These are phyloP conservation scores for Sutorius eximius DNA, from an alignment of 1,284 basidiomycete genomes.

Conservation along the genomic window DNA sequence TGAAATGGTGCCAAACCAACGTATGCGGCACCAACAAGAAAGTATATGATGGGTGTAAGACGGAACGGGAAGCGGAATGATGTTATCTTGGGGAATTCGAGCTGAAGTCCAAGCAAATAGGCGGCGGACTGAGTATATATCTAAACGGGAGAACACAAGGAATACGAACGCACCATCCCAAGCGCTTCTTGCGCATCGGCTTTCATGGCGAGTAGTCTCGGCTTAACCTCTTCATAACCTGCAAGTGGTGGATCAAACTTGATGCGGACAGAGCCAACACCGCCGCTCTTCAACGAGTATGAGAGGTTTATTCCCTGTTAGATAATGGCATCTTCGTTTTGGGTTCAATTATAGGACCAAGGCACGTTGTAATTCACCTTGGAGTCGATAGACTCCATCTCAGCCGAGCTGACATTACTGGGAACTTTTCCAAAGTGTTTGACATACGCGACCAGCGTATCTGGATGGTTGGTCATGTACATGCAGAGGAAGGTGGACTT, in stretches of 20 bases:
- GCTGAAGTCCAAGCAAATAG: constrained; percentile 37
- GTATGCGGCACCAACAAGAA: constrained; percentile 34
- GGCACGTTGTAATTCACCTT: constrained; percentile 42
- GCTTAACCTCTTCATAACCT: constrained; percentile 78
- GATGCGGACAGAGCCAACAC: constrained; percentile 45
- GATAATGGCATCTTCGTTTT: neutral
- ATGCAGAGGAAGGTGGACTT: constrained; percentile 74
- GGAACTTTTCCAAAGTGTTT: constrained; percentile 71
- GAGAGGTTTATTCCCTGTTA: constrained; percentile 65
- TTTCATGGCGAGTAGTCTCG: constrained; percentile 73
- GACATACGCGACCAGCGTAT: constrained; percentile 77
- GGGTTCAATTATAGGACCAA: neutral
- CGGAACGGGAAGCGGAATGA: constrained; percentile 49
- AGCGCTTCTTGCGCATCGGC: constrained; percentile 68
- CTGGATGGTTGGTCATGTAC: constrained; percentile 82
- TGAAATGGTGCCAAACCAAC: constrained; percentile 39
- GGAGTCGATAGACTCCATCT: constrained; percentile 65
- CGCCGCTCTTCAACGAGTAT: constrained; percentile 54
- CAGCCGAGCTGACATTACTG: constrained; percentile 49
- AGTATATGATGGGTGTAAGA: constrained; percentile 9
- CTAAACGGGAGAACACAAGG: neutral
- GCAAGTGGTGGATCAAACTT: constrained; percentile 66
- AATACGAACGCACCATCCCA: constrained; percentile 59
- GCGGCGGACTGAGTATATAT: neutral
- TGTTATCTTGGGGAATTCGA: constrained; percentile 60